Base-by-base conservation (phyloP, 139 green algal genomes). In the Micractinium sp. region DNA sequence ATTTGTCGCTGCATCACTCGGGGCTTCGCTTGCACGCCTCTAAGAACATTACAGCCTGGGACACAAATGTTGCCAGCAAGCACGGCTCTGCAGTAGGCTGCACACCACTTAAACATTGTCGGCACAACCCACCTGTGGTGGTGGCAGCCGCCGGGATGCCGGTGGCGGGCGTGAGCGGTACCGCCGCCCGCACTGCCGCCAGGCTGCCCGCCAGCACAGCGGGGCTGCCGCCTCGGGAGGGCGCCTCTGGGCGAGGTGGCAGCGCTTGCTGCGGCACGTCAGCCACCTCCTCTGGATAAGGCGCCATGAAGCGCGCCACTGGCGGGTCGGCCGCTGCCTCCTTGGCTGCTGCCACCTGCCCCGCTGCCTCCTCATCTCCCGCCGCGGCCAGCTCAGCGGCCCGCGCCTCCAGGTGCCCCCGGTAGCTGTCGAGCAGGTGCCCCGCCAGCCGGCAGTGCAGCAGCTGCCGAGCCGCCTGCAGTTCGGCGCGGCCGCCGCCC, bases 381-480 rank as follows among this genome's bases (percentile, higher is more conserved):
- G 63, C 79, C 19, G 81, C 16, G 1, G 36, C 38, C 79, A 80
- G 23, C 82, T 29, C 22, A 1, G 31, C 86, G 31, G 75, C 75
- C 47, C 38, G 27, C 20, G 4, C 29, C 27, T 23, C 31, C 78
- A 91, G 83, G 74, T 87, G 74, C 47, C 9, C 22, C 1, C 56
- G 60, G 75, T 91, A 89, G 41, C 61, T 66, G 27, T n/a, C 83
- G 74, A 91, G 83, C 36, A 91, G 67, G 83, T 89, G 84, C 75
- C 13, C 82, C 5, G 83, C 84, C 85, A 91, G 83, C 27, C 75
- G 71, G 85, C 79, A 85, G 67, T 89, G 89, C 85, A 91, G 83
- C 89, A 86, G 79, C 4, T 79, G 75, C 13, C 89, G 78, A 7
- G 78, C 69, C 77, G 78, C 56, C 60, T 80, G 63, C 76, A 90